Evolutionary conservation across 371 early-diverging fungal genomes (phyloP), one percentile per base, ranked within the genome.

Genomic region (Chytridium lagenaria): DNA sequence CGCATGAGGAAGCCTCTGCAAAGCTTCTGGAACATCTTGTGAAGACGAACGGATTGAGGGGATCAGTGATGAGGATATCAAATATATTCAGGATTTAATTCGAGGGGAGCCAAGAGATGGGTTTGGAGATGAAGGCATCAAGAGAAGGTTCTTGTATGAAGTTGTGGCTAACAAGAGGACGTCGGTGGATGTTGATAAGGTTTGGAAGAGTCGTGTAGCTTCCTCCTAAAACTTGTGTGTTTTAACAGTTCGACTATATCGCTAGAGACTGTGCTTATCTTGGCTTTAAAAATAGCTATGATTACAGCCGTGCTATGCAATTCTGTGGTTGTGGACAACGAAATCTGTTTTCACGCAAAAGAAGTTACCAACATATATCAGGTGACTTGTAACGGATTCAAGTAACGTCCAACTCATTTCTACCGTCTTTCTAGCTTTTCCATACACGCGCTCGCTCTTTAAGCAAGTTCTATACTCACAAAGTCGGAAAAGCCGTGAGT

Each of bases 151-250:
- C 74, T 74, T 98, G 61, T 98, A 94, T 85, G 95, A 98, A 70
- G 95, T 98, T 73, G 98, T 98, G 0, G 93, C 96, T 44, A 98
- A 98, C 84, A 92, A 95, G 78, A 85, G 91, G 67, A 97, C 94
- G 74, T 91, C 92, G 36, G 87, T 98, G 28, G 99, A 98, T 79
- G 98, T 98, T 22, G 99, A 98, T 82, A 96, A 96, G 78, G 83
- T 83, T n/a, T 30, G 10, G n/a, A 15, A 2, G 23, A 1, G 3
- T 2, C 31, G 34, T 31, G 33, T 2, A 23, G 3, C 15, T 7
- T 3, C 3, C 7, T 31, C 10, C 59, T 61, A 33, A n/a, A n/a
- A 23, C 34, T 31, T 51, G 19, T 15, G 23, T 3, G 26, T n/a
- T n/a, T n/a, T n/a, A n/a, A 19, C 39, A 82, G 82, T 97, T 96